Percentiles rank a stretch among this genome's conserved stretches.
Evolutionary conservation across 2,329 filamentous ascomycete genomes (phyloP).

Genomic region (Thielaviopsis musarum): DNA sequence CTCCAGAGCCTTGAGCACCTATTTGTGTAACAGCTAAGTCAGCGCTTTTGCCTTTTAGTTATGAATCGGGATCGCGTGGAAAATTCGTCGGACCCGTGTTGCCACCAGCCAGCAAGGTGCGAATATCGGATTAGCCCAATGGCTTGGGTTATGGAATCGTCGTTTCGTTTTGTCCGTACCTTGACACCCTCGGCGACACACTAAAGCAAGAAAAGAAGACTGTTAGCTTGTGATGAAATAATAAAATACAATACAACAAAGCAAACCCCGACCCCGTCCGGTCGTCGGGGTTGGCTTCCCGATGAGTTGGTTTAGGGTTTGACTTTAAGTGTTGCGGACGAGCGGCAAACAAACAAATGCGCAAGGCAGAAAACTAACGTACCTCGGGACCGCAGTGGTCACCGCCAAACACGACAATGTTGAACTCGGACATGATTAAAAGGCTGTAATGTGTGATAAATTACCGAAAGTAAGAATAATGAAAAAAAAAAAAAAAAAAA

Average conservation of each 20-base stretch:
- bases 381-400: slow-evolving; percentile 83
- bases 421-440: slow-evolving; percentile 47
- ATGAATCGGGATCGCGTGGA: background rate
- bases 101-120: background rate
- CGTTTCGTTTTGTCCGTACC: slow-evolving; percentile 28
- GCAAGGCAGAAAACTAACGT: slow-evolving; percentile 17
- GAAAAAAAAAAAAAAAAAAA: background rate
- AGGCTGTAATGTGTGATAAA: background rate
- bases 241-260: background rate
- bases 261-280: background rate
- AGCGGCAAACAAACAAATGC: background rate
- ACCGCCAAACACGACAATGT: slow-evolving; percentile 66
- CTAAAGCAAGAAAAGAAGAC: slow-evolving; percentile 19
- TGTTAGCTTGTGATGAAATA: background rate
- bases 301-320: too few relatives aligned
- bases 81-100: background rate
- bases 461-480: background rate
- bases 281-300: background rate
- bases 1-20: slow-evolving; percentile 71
- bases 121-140: background rate
- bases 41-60: background rate
- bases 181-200: slow-evolving; percentile 75
- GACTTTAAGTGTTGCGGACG: background rate
- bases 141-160: background rate
- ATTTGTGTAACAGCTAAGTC: background rate